Evolutionary conservation across 1,284 basidiomycete species (phyloP), one percentile per base, ranked within the genome.

Genomic region (Apiotrichum sp.): DNA sequence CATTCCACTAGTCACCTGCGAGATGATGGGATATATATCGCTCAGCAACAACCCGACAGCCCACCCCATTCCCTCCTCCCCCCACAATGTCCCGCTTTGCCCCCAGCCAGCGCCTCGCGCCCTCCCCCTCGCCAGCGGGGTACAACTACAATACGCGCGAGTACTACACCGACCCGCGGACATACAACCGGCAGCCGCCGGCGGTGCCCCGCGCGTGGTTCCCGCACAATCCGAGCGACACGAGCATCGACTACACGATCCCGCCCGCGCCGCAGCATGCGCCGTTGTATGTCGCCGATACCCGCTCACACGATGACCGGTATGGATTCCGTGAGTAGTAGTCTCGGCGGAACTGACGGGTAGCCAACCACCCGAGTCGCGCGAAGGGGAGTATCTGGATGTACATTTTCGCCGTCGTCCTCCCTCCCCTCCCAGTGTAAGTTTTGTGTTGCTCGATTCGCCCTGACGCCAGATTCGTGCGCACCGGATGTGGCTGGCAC

Each of bases 401-500:
- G 36, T 57, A 46, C 47, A 32, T 53, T 22, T 39, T 57, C 6
- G 56, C 56, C 7, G n/a, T 53, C 33, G 40, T 57, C 43, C 38
- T 57, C 32, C 56, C 56, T 8, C 56, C 56, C 13, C 39, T 57
- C 5, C 47, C 56, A 5, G 56, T 57, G 42, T 55, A 14, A 33
- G 53, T n/a, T n/a, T 46, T 32, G 34, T 9, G 2, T 6, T 36
- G 6, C 22, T 13, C n/a, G n/a, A n/a, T n/a, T n/a, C n/a, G n/a
- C n/a, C n/a, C 38, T 32, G 22, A 22, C 8, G 10, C 35, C 40
- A 55, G 53, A 3, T 53, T 53, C 22, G 51, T 57, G 14, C 48
- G 44, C 51, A 34, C 13, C 3, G 57, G 57, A 6, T 58, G 57
- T 16, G 29, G 50, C 14, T 16, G 13, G 10, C 31, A 51, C 4